These are phyloP conservation scores for Atalantia buxifolia DNA, from an alignment of 345 rosid genomes.

Conservation along the genomic window DNA sequence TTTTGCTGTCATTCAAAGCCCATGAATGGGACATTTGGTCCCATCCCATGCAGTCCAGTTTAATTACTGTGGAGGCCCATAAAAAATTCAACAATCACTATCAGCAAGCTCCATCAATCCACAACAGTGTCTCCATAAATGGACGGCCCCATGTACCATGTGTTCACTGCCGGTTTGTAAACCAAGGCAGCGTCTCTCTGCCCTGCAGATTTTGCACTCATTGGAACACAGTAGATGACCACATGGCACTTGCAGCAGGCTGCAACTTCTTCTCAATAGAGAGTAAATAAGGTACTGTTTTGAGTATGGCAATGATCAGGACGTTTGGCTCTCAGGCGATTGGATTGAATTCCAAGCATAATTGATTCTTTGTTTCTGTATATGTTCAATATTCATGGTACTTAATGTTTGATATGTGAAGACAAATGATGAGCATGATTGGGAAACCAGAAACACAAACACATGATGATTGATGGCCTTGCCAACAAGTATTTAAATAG, in stretches of 20 bases:
- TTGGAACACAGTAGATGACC: conserved; percentile 2
- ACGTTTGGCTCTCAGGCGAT: not conserved
- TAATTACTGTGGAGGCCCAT: conserved; percentile 15
- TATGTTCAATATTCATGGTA: not conserved
- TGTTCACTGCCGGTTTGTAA: conserved; percentile 18
- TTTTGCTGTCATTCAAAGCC: too few relatives aligned
- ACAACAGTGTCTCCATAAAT: conserved; percentile 7
- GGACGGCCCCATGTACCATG: conserved; percentile 21
- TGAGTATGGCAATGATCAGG: not conserved
- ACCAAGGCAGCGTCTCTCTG: conserved; percentile 1
- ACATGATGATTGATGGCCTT: not conserved
- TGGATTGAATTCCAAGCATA: conserved; percentile 1
- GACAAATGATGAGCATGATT: conserved; percentile 4
- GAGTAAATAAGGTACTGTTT: not conserved
- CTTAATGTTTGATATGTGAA: not conserved
- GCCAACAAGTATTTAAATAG: not conserved
- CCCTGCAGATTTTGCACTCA: not conserved
- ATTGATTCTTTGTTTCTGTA: not conserved
- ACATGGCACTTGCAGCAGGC: conserved; percentile 1
- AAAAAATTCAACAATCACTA: not conserved
- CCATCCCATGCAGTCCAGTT: not conserved
- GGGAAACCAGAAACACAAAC: not conserved
- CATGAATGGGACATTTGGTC: not conserved
- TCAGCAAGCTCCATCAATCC: conserved; percentile 1
- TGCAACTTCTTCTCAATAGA: not conserved